Percentiles rank a stretch among this genome's conserved stretches.
Evolutionary conservation across 1,284 basidiomycete genomes (phyloP).

Genomic region (Schizophyllum amplum): DNA sequence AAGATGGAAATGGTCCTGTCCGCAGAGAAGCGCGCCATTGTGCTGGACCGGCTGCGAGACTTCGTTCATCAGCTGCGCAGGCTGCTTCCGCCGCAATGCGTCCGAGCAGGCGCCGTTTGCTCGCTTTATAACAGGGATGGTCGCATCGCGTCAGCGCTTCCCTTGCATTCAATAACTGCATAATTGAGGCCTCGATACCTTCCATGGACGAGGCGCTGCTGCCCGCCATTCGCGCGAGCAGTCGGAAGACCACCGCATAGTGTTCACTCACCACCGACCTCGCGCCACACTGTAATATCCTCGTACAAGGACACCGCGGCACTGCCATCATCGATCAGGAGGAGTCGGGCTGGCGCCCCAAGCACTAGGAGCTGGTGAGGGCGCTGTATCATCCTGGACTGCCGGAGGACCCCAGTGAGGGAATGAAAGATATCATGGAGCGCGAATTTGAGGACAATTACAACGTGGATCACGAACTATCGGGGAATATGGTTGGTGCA

Average conservation of each 20-base stretch:
- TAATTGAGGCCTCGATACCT: too few species aligned
- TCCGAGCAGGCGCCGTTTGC: neutral
- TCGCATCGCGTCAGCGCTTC: too few species aligned
- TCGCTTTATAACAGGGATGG: too few species aligned
- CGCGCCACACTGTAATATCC: conserved; percentile 2
- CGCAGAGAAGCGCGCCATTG: too few species aligned
- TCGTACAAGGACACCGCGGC: conserved; percentile 3
- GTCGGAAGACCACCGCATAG: neutral
- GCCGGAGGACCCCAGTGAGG: neutral
- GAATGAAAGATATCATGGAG: too few species aligned
- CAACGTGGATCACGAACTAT: neutral
- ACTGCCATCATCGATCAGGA: conserved; percentile 16
- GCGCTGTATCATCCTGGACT: neutral
- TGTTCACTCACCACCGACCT: conserved; percentile 3
- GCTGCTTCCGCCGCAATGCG: neutral
- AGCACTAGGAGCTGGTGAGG: conserved; percentile 11
- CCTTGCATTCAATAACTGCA: too few species aligned
- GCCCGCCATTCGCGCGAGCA: neutral
- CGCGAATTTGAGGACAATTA: neutral
- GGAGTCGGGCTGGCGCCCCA: conserved; percentile 13
- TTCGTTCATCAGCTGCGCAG: neutral
- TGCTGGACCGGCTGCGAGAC: neutral
- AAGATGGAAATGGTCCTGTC: too few species aligned
- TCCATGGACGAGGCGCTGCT: too few species aligned
- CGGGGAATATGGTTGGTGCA: neutral